A percentile compares a stretch with the other conserved stretches of the same genome.
These are phyloP conservation scores for Lenwebbia sp. DNA, from an alignment of 345 rosid species.

Conservation along the genomic window DNA sequence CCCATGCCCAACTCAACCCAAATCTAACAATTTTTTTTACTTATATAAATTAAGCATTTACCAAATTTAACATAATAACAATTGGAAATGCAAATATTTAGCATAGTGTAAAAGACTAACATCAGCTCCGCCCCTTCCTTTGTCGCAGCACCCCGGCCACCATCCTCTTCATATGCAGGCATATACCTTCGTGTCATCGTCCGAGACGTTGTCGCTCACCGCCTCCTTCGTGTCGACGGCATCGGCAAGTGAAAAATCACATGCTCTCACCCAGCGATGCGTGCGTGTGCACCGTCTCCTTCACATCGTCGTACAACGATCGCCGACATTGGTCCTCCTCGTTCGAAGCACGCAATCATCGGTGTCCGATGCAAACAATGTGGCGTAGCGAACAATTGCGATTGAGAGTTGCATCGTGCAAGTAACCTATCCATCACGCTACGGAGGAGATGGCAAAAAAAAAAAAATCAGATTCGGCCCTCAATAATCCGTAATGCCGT, in stretches of 20 bases:
- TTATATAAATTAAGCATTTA: neutral
- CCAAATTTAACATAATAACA: neutral
- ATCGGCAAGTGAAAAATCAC: neutral
- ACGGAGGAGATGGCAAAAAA: too few species aligned
- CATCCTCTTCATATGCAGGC: neutral
- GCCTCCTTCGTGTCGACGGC: rapidly evolving
- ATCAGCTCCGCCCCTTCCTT: neutral
- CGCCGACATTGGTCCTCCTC: too few species aligned
- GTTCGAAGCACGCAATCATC: neutral
- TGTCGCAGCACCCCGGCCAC: neutral
- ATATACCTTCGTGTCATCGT: rapidly evolving
- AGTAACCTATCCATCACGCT: too few species aligned
- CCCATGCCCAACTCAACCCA: neutral
- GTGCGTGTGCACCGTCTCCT: neutral
- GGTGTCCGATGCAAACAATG: neutral
- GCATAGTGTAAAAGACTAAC: neutral
- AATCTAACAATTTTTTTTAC: neutral
- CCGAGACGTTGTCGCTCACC: rapidly evolving
- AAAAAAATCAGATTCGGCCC: too few species aligned
- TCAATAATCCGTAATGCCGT: too few species aligned
- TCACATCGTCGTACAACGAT: neutral
- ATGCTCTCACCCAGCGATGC: neutral
- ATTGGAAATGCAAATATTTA: neutral
- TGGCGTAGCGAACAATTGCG: neutral
- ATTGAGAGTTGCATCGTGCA: too few species aligned